These are phyloP conservation scores for Exophiala viscosa DNA, from an alignment of 2,329 filamentous ascomycete species.

Conservation along the genomic window DNA sequence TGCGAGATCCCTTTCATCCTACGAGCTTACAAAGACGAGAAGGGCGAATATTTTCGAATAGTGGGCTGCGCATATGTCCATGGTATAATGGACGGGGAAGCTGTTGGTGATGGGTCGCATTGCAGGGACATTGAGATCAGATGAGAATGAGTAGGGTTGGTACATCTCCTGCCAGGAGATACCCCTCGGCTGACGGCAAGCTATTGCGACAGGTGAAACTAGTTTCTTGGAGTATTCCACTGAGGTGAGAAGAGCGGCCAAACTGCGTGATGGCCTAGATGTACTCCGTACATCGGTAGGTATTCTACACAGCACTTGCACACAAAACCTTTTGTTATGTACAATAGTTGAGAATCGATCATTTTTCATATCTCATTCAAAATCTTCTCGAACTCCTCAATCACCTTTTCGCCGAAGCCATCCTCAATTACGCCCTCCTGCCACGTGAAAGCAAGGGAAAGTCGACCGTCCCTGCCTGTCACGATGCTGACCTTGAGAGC, in stretches of 20 bases:
- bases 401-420: neutral
- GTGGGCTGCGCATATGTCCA: slow-evolving; percentile 19
- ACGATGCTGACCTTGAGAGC: slow-evolving; percentile 40
- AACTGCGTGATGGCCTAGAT: no score
- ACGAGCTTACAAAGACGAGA: neutral
- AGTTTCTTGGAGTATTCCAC: no score
- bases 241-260: no score
- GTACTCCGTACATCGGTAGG: no score
- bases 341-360: slow-evolving; percentile 42
- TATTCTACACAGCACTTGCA: no score
- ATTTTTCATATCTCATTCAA: slow-evolving; percentile 49
- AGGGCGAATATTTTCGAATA: slow-evolving; percentile 11
- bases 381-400: slow-evolving; percentile 44
- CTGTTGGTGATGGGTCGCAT: neutral
- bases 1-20: slow-evolving; percentile 17
- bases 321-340: no score
- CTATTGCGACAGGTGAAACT: no score
- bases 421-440: slow-evolving; percentile 17
- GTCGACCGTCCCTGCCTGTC: slow-evolving; percentile 44
- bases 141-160: no score
- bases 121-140: no score
- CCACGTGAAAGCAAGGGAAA: slow-evolving; percentile 28
- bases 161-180: no score
- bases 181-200: no score
- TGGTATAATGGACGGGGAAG: slow-evolving; percentile 19